Base-by-base conservation (phyloP, 352 stramenopile genomes). In the Pilasporangium apinafurcum region DNA sequence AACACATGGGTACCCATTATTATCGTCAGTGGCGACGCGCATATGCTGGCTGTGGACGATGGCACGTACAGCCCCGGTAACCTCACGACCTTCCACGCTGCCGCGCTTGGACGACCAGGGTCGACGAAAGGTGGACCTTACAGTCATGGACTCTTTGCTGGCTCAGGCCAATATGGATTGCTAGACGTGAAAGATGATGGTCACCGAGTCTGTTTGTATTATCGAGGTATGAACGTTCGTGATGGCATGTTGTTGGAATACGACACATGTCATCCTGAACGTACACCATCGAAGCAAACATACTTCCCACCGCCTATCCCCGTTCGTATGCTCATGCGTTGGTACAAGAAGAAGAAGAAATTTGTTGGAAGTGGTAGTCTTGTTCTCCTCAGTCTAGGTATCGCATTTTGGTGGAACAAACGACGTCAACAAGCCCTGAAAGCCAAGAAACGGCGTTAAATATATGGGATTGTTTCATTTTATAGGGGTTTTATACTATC, bases 41-140 rank as follows among this genome's bases (percentile, higher is more conserved):
- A 96, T 49, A 96, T 96, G 85, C 59, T 96, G 9, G 85, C 83
- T 8, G 65, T 92, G 13, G 85, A 96, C 27, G 81, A 95, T 31
- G 85, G 85, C 7, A 54, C 48, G 9, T 44, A 92, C 56, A 86
- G 63, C 24, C 74, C 78, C 0, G 84, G 82, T 2, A 85, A 90
- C 35, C 54, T 96, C 18, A 79, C 69, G 9, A 51, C 83, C 7
- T 74, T 96, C 21, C 85, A 96, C 22, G 75, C 85, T 9, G 83
- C 85, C 12, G 81, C 85, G 2, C 42, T 96, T 24, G 85, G 86
- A 13, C 65, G 76, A 8, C 83, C 83, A 1, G 80, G 80, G 0
- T 92, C 78, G 8, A 68, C 91, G 35, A 96, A 96, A 39, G 85
- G 85, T 25, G 83, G 85, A 6, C 83, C 85, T 0, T 96, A 95